Evolutionary conservation across 305 asterid genomes (phyloP).

Genomic region (Rubia peregrina): DNA sequence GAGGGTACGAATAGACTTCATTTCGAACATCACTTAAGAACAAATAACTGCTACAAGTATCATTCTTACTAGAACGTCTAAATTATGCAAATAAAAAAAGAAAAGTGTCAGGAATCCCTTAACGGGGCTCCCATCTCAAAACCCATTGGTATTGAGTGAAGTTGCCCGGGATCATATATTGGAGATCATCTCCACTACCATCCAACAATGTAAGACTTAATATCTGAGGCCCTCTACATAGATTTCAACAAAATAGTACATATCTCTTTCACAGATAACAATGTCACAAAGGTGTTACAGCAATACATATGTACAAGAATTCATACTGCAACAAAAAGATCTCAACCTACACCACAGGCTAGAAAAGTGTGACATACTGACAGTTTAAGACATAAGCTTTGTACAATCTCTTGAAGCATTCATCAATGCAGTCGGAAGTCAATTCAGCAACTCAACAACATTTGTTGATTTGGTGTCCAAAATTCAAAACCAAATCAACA

Average conservation of each 20-base stretch:
- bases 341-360: not conserved
- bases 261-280: not conserved
- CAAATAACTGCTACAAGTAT: not conserved
- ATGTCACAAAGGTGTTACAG: not conserved
- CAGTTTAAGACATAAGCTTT: conserved; percentile 80
- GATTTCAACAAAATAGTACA: not conserved
- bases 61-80: not conserved
- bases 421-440: conserved; percentile 78
- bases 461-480: too few relatives aligned
- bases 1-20: not conserved
- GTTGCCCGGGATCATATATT: too few relatives aligned
- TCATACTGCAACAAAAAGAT: not conserved
- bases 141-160: too few relatives aligned
- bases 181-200: too few relatives aligned
- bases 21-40: not conserved
- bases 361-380: conserved; percentile 44
- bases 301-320: not conserved
- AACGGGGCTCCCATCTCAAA: too few relatives aligned
- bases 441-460: too few relatives aligned
- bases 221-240: too few relatives aligned
- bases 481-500: too few relatives aligned
- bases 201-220: too few relatives aligned
- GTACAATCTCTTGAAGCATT: conserved; percentile 87
- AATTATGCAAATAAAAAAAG: not conserved
- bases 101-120: too few relatives aligned